These are phyloP conservation scores for Backusella australiensis DNA, from an alignment of 192 early-diverging fungal genomes.

Conservation along the genomic window DNA sequence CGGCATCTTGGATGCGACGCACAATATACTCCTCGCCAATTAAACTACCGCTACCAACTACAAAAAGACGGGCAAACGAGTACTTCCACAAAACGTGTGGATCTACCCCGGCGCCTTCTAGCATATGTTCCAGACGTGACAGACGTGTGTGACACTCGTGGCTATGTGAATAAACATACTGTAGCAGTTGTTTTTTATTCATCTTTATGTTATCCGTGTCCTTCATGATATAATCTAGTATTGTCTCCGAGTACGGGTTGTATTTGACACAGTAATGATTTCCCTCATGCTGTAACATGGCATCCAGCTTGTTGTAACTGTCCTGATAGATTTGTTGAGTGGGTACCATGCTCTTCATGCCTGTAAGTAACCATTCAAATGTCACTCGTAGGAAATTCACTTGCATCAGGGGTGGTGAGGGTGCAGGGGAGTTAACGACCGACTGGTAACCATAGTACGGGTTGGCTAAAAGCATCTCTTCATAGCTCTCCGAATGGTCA, in stretches of 20 bases:
- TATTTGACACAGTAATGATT: conserved; percentile 29
- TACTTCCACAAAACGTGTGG: conserved; percentile 36
- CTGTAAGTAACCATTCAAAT: conserved; percentile 27
- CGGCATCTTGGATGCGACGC: conserved; percentile 24
- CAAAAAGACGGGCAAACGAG: conserved; percentile 30
- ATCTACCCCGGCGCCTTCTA: conserved; percentile 31
- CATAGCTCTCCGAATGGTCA: not conserved
- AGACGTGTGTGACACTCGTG: conserved; percentile 30
- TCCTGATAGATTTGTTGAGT: conserved; percentile 20
- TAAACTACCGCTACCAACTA: conserved; percentile 22
- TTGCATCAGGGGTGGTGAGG: not conserved
- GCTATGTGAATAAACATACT: conserved; percentile 26
- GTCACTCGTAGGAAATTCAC: conserved; percentile 19
- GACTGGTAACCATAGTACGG: not conserved
- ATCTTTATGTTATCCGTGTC: not conserved
- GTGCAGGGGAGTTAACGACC: not conserved
- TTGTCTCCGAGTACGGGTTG: conserved; percentile 22
- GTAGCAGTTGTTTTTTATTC: not conserved
- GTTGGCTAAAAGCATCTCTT: not conserved
- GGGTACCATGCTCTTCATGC: not conserved
- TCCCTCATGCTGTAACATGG: not conserved
- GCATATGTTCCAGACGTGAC: conserved; percentile 18
- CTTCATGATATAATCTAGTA: conserved; percentile 20
- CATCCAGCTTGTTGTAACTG: conserved; percentile 2
- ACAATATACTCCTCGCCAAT: conserved; percentile 36